Conservation (phyloP, 257 asterid species). For the Salvia hispanica region DNA sequence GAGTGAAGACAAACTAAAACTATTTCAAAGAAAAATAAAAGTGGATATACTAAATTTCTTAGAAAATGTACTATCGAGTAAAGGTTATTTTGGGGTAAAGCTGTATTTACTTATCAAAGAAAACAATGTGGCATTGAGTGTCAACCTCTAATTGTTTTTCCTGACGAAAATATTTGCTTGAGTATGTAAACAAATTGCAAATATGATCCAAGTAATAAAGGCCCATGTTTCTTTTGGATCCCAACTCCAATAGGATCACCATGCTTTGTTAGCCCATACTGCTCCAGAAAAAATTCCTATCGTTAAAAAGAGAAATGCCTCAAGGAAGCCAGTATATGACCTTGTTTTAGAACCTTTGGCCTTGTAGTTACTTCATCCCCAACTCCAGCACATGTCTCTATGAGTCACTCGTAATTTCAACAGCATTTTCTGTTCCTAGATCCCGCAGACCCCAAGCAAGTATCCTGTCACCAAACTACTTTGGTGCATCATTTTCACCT, state of each 20-base stretch:
- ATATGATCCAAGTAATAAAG: no score
- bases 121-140: background rate
- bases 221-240: no score
- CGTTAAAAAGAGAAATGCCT: background rate
- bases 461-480: slow-evolving; percentile 5
- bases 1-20: background rate
- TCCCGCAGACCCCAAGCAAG: slow-evolving; percentile 7
- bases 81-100: background rate
- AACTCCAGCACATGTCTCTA: slow-evolving; percentile 8
- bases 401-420: background rate
- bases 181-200: no score
- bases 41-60: background rate
- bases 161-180: background rate
- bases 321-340: background rate
- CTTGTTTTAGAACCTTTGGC: background rate
- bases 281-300: no score
- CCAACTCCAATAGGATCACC: no score
- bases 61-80: background rate
- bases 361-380: slow-evolving; percentile 7
- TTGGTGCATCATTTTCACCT: background rate
- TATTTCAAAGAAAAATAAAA: background rate
- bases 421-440: background rate
- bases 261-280: no score
- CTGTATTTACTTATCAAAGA: background rate
- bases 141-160: background rate